Conservation (phyloP, 805 yeast species). For the Metschnikowia gelsemii region DNA sequence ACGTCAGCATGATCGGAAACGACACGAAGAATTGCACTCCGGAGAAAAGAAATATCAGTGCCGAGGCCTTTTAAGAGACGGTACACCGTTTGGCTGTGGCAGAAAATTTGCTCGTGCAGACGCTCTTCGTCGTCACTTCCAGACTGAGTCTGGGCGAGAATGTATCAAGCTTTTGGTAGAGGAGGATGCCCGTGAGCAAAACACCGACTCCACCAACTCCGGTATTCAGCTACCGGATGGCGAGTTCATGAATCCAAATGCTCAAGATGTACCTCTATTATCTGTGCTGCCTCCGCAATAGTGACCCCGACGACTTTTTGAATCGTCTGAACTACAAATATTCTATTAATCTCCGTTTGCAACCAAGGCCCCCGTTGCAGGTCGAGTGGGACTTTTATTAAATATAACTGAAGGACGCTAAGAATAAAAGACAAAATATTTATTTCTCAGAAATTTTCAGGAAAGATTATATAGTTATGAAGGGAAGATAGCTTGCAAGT, state of each 20-base stretch:
- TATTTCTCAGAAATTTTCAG: no score
- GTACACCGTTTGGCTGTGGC: constrained; percentile 45
- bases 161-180: constrained; percentile 42
- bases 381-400: no score
- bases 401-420: no score
- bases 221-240: constrained; percentile 24
- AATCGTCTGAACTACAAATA: no score
- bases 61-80: constrained; percentile 60
- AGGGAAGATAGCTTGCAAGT: no score
- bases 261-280: constrained; percentile 29
- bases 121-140: constrained; percentile 46
- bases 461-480: no score
- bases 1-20: constrained; percentile 45
- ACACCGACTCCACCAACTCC: constrained; percentile 10
- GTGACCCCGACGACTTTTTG: background rate
- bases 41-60: constrained; percentile 77
- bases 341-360: background rate
- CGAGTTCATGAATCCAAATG: constrained; percentile 18
- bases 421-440: no score
- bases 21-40: constrained; percentile 58
- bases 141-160: constrained; percentile 46
- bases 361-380: no score
- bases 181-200: constrained; percentile 38
- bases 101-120: constrained; percentile 48
- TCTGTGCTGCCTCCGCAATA: constrained; percentile 42